Evolutionary conservation across 2,329 filamentous ascomycete genomes (phyloP).

Genomic region (Nigrospora sphaerica): DNA sequence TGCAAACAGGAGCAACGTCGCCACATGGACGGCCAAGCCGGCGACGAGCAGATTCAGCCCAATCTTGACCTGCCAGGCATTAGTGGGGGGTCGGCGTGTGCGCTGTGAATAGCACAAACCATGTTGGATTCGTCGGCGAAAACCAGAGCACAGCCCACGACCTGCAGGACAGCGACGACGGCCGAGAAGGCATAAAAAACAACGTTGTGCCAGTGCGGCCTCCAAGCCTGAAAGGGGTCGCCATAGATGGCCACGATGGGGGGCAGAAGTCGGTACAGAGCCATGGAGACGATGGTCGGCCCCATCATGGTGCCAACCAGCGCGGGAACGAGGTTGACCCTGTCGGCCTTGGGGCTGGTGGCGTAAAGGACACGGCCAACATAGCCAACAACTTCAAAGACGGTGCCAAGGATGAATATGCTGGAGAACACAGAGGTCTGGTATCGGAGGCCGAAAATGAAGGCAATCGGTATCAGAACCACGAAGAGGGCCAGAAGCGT

Average conservation of each 20-base stretch:
- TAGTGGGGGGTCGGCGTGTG: not conserved
- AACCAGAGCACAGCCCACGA: constrained; percentile 32
- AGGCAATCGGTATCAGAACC: constrained; percentile 27
- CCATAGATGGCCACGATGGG: constrained; percentile 41
- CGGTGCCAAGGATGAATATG: constrained; percentile 30
- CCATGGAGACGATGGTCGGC: constrained; percentile 35
- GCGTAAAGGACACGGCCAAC: constrained; percentile 34
- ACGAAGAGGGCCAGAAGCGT: constrained; percentile 32
- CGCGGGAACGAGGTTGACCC: constrained; percentile 30
- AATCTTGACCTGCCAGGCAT: constrained; percentile 10
- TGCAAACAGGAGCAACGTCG: constrained; percentile 31
- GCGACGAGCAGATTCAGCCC: constrained; percentile 32
- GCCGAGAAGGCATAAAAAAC: constrained; percentile 14
- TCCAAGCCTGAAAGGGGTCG: constrained; percentile 29
- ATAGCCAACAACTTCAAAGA: constrained; percentile 38
- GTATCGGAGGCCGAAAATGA: constrained; percentile 31
- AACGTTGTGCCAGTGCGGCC: constrained; percentile 20
- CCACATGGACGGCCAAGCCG: constrained; percentile 36
- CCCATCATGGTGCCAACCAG: constrained; percentile 40
- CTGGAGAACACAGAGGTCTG: constrained; percentile 32
- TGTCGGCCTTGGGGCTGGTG: constrained; percentile 20
- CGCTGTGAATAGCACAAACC: constrained; percentile 4
- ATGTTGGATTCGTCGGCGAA: not conserved
- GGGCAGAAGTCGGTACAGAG: constrained; percentile 37
- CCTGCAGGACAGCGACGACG: constrained; percentile 22